Evolutionary conservation across 2,329 filamentous ascomycete genomes (phyloP), one percentile per base, ranked within the genome.

Genomic region (Apiospora malaysiana): DNA sequence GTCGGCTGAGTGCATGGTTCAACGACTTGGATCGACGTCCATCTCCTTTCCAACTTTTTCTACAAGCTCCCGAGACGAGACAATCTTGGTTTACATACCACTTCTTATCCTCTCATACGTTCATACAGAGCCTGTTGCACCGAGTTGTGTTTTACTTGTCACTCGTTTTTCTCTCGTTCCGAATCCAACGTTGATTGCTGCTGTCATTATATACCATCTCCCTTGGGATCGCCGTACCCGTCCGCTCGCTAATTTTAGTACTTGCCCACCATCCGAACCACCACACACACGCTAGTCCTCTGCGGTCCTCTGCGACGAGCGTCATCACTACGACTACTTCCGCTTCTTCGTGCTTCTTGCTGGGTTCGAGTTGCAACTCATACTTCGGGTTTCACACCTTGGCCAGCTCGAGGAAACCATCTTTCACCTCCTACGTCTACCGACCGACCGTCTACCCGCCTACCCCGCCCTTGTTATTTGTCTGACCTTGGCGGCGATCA

Each of bases 1-100:
- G 32, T 63, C 56, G 56, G 56, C n/a, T n/a, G 49, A 18, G 18
- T 40, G 56, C 56, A 63, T 40, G 56, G 56, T n/a, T 63, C 51
- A 27, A 10, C 27, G 32, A 40, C 18, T 40, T 63, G 56, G n/a
- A 63, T 63, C 21, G 21, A 63, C 40, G 56, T 32, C 56, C 18
- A 40, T 63, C 56, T 63, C 56, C 56, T 40, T 63, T 63, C 32
- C 56, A 63, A 12, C 56, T n/a, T 63, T 63, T 63, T 47, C 45
- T n/a, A 63, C 32, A 27, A 40, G 37, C 27, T 63, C 56, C 56
- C 27, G 56, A 63, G 56, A 63, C 56, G 42, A 45, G 42, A 59
- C 18, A 23, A 23, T 40, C 56, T 63, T 18, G 32, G 56, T 63
- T 40, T 63, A 40, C 32, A 63, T 40, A 63, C 56, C 32, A 63